Conservation (phyloP, 306 rosid genomes). For the Malus sylvestris region DNA sequence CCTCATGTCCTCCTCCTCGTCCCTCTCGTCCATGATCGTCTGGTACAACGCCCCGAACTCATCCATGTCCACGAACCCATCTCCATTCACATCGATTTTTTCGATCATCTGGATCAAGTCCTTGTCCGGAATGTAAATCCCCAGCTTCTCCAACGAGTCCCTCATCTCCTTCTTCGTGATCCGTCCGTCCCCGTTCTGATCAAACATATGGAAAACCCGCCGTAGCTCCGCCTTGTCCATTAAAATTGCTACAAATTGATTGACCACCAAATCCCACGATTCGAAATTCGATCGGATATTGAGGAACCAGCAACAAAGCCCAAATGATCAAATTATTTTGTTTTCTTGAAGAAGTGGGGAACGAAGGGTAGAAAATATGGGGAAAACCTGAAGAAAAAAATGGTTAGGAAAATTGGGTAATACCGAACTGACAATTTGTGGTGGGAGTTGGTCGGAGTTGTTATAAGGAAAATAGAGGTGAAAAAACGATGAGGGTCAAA, state of each 20-base stretch:
- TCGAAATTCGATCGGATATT: background rate
- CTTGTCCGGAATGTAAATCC: constrained; percentile 25
- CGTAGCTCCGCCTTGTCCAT: constrained; percentile 8
- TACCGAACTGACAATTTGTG: background rate
- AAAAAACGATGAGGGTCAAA: background rate
- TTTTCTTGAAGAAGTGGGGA: background rate
- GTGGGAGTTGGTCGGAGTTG: background rate
- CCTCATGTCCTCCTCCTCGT: constrained; percentile 27
- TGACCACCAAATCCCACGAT: background rate
- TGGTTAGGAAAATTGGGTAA: background rate
- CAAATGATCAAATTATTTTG: background rate
- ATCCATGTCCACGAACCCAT: constrained; percentile 29
- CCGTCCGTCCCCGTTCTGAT: constrained; percentile 26
- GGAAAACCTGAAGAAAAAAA: background rate
- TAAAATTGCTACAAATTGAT: background rate
- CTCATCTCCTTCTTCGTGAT: constrained; percentile 27
- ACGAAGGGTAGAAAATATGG: background rate
- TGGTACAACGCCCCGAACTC: constrained; percentile 26
- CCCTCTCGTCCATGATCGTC: constrained; percentile 28
- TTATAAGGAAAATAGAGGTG: background rate
- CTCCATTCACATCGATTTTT: constrained; percentile 22
- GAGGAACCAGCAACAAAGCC: background rate
- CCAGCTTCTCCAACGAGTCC: constrained; percentile 20
- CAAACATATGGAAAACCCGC: constrained; percentile 34
- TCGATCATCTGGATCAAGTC: constrained; percentile 33